Conservation (phyloP, 2,329 filamentous ascomycete species). For the Beauveria bassiana region DNA sequence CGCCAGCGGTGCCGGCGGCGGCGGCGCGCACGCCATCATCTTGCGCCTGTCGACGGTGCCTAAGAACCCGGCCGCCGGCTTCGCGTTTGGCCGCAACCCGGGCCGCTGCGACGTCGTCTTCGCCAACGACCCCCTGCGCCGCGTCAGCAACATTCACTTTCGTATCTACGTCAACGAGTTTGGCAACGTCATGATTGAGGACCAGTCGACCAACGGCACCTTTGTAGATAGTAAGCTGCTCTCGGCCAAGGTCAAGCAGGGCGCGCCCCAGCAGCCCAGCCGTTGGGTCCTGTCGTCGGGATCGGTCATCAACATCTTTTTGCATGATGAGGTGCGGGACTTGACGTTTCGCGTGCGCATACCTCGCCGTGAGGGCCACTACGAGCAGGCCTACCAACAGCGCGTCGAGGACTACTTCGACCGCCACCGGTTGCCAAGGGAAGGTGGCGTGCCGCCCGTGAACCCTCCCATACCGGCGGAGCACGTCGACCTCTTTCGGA, state of each 20-base stretch:
- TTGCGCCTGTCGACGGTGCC: conserved; percentile 69
- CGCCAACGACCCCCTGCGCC: conserved; percentile 55
- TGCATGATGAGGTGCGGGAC: conserved; percentile 45
- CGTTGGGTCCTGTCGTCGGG: conserved; percentile 63
- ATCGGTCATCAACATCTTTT: conserved; percentile 62
- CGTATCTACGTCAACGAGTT: conserved; percentile 85
- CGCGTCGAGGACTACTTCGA: conserved; percentile 64
- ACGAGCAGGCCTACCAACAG: conserved; percentile 55
- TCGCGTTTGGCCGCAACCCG: conserved; percentile 75
- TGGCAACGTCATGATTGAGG: conserved; percentile 83
- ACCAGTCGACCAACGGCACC: conserved; percentile 93
- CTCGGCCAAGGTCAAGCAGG: conserved; percentile 30
- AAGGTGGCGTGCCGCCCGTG: conserved; percentile 2
- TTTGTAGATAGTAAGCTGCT: conserved; percentile 70
- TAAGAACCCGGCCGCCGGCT: conserved; percentile 64
- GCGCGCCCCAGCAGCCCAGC: conserved; percentile 23
- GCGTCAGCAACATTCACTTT: conserved; percentile 93
- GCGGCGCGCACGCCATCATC: conserved; percentile 62
- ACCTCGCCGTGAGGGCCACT: conserved; percentile 62
- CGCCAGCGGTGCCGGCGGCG: conserved; percentile 17
- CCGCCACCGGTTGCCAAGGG: conserved; percentile 22
- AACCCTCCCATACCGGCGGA: background rate
- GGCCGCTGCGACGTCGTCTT: conserved; percentile 66
- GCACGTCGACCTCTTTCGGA: conserved; percentile 23
- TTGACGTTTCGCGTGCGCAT: conserved; percentile 81